phyloP scores from a whole-genome alignment of 768 basidiomycete genomes.

The Boletellus emodensis region DNA sequence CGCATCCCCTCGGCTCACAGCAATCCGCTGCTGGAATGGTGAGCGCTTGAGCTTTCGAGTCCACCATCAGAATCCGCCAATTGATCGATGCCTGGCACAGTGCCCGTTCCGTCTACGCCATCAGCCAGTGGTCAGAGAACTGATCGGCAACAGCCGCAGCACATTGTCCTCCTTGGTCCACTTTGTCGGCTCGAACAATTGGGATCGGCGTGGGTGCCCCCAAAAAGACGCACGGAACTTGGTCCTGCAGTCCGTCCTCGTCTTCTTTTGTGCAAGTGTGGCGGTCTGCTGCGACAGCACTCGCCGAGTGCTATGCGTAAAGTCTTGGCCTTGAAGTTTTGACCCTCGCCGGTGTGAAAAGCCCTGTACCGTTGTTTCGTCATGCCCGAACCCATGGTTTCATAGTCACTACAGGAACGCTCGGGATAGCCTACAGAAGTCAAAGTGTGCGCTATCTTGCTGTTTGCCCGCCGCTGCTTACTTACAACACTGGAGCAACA shows the following conservation, averaged over 20 bases:
- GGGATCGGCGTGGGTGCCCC: neutral
- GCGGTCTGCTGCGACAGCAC: conserved; percentile 38
- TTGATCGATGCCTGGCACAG: neutral
- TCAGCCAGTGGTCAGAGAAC: too few relatives aligned
- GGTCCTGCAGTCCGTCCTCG: too few relatives aligned
- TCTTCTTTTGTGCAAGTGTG: too few relatives aligned
- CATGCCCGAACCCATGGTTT: conserved; percentile 27
- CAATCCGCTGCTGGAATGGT: neutral
- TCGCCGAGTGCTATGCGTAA: conserved; percentile 84
- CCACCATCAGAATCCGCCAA: neutral
- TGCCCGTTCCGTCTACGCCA: too few relatives aligned
- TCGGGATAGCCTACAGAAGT: too few relatives aligned
- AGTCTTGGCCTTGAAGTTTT: conserved; percentile 75
- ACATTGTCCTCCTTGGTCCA: too few relatives aligned
- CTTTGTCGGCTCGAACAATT: neutral
- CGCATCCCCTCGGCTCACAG: neutral
- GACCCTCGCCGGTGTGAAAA: conserved; percentile 38
- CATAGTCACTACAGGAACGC: neutral
- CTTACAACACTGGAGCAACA: too few relatives aligned
- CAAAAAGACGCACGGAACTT: neutral
- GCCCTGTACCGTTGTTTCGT: too few relatives aligned
- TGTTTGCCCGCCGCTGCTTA: too few relatives aligned
- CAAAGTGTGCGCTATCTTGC: too few relatives aligned
- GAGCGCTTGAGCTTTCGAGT: neutral
- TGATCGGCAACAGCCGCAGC: neutral